phyloP scores from a whole-genome alignment of 805 yeast genomes.

The Lachancea fermentati region DNA sequence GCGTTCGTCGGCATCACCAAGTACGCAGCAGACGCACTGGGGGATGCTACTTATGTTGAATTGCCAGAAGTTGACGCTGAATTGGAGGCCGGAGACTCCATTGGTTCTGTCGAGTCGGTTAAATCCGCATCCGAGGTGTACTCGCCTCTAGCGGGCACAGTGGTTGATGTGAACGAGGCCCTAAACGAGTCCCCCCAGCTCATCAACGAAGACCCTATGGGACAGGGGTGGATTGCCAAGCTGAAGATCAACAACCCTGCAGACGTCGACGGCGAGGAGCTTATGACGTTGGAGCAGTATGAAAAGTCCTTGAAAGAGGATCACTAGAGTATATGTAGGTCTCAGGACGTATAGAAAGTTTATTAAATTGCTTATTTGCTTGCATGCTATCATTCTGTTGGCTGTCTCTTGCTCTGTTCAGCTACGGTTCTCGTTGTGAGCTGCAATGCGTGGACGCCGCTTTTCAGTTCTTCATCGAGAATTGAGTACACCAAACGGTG shows the following conservation, averaged over 20 bases:
- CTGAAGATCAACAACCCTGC: slow-evolving; percentile 48
- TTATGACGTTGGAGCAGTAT: slow-evolving; percentile 53
- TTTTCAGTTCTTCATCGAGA: slow-evolving; percentile 65
- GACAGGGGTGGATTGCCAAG: slow-evolving; percentile 89
- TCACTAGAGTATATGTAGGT: slow-evolving; percentile 24
- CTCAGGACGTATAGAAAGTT: not conserved
- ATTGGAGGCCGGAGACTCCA: slow-evolving; percentile 66
- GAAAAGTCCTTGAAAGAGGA: slow-evolving; percentile 52
- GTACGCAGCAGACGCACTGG: slow-evolving; percentile 94
- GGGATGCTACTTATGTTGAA: slow-evolving; percentile 94
- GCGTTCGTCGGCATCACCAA: slow-evolving; percentile 90
- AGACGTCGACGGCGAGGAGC: slow-evolving; percentile 41
- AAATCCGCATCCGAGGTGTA: slow-evolving; percentile 92
- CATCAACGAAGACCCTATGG: slow-evolving; percentile 86
- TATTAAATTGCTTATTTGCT: too few relatives aligned
- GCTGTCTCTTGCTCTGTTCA: slow-evolving; percentile 37
- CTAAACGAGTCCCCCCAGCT: slow-evolving; percentile 69
- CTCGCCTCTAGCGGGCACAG: slow-evolving; percentile 75
- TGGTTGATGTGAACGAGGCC: slow-evolving; percentile 62
- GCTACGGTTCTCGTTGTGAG: slow-evolving; percentile 71
- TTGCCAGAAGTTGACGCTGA: slow-evolving; percentile 67
- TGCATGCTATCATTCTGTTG: not conserved
- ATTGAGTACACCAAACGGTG: slow-evolving; percentile 70
- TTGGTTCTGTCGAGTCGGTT: slow-evolving; percentile 93
- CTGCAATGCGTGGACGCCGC: slow-evolving; percentile 85